Evolutionary conservation across 306 rosid genomes (phyloP), one percentile per base, ranked within the genome.

Genomic region (Comarum palustre): DNA sequence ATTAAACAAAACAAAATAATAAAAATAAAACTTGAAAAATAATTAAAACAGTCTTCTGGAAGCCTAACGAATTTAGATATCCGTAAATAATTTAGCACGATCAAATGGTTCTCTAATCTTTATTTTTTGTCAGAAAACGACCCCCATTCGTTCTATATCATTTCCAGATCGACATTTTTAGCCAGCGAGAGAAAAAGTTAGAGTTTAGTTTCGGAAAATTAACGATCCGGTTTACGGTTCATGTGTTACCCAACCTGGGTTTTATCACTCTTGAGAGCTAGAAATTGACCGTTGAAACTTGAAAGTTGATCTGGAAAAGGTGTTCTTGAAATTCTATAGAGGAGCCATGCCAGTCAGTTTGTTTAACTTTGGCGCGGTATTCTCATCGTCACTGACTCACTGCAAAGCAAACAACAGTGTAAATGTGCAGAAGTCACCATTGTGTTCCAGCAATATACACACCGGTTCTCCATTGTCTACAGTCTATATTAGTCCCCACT

Each of bases 381-480:
- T 62, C 67, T 62, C 67, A 62, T 62, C 34, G 67, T 62, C 67
- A 34, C 45, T 19, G 67, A 36, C 43, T 36, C 25, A 10, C 67
- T 34, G 67, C 67, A 62, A 34, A 62, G 45, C 45, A 36, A 19
- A 9, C 22, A 34, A 9, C 3, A 1, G 20, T 32, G 45, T 17
- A 32, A 39, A 32, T 6, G 41, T 31, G 41, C 66, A 31, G 66
- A 60, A 60, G 66, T 31, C 66, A 17, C 66, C 66, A 19, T 31
- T 31, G 67, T 61, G 45, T 17, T 61, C 45, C 67, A 61, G 67
- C 67, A 29, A 59, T 15, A 29, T 5, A 1, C 3, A 57, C 63
- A 58, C 36, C n/a, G 19, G 41, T 11, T 0, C 34, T 57, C 34
- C 66, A 60, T 60, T 31, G 5, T 14, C n/a, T 38, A 58, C 64